Base-by-base conservation (phyloP, 495 filamentous ascomycete species). In the Friedmanniomyces simplex region DNA sequence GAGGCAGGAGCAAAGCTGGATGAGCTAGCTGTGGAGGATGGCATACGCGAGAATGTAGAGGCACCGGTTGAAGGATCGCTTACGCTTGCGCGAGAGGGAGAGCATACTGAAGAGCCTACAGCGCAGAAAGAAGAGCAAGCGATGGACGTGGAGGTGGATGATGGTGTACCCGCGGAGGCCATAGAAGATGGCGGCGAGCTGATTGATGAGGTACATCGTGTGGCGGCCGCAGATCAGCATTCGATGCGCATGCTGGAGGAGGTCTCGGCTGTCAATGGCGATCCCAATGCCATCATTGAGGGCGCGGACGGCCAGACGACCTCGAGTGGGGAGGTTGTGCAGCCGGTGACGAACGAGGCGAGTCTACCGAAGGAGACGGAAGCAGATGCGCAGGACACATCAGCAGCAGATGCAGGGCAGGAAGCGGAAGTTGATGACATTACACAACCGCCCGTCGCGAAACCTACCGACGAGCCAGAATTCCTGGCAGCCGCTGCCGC, bases 401-500 rank as follows among this genome's bases (percentile, higher is more conserved):
- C 18, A 39, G 50, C 11, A 36, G 5, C 1, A 21, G 34, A 47
- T 5, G 37, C 5, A 6, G 39, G 28, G 28, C 28, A 4, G 28
- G 28, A 32, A 32, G 28, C 28, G 28, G 28, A 32, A 32, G 28
- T 3, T 32, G 28, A 32, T 32, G 28, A 10, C 28, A 42, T 16
- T 36, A 16, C 20, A 18, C n/a, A 41, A 13, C 10, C 47, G 32
- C 21, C 13, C 42, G 12, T 48, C 12, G 11, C 52, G 14, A 59
- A 55, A 39, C 5, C 43, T 24, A 50, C 50, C 12, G 52, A 60
- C 20, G 61, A 64, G 34, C 20, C 63, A 1, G 68, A 71, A 24
- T 74, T 74, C 62, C 61, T 72, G 39, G 65, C 63, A 25, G 68
- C 66, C 18, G 74, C 68, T 4, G 66, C 72, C 43, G 71, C 70